These are phyloP conservation scores for Tylopilus cervinicoccineus DNA, from an alignment of 768 basidiomycete species.

Conservation along the genomic window DNA sequence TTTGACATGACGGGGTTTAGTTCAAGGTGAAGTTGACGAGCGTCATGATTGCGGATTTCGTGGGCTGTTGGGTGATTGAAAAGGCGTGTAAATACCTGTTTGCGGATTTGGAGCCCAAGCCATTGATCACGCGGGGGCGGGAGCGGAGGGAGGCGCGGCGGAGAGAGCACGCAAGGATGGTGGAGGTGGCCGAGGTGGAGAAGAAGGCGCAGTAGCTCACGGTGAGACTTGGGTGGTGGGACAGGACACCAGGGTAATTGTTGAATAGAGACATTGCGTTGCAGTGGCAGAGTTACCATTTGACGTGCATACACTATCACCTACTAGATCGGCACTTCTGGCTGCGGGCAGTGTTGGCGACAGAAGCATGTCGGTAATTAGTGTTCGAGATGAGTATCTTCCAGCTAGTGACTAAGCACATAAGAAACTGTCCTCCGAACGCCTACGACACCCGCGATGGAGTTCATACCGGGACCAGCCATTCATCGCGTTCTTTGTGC, in stretches of 20 bases:
- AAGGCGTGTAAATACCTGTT: constrained; percentile 79
- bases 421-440: too few relatives aligned
- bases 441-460: constrained; percentile 46
- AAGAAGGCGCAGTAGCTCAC: constrained; percentile 35
- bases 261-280: background rate
- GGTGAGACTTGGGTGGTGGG: background rate
- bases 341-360: too few relatives aligned
- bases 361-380: too few relatives aligned
- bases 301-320: too few relatives aligned
- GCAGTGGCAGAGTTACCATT: too few relatives aligned
- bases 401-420: background rate
- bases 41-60: constrained; percentile 86
- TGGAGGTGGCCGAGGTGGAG: constrained; percentile 19
- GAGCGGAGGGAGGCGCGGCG: constrained; percentile 70
- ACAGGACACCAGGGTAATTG: too few relatives aligned
- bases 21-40: constrained; percentile 79
- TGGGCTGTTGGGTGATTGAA: constrained; percentile 84
- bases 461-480: constrained; percentile 70
- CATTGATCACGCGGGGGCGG: constrained; percentile 78
- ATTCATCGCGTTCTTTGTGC: constrained; percentile 85
- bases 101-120: constrained; percentile 82
- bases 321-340: too few relatives aligned
- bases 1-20: too few relatives aligned
- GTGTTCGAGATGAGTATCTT: too few relatives aligned
- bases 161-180: constrained; percentile 36